Evolutionary conservation across 345 rosid species (phyloP), one percentile per base, ranked within the genome.

Genomic region (Salix viminalis): DNA sequence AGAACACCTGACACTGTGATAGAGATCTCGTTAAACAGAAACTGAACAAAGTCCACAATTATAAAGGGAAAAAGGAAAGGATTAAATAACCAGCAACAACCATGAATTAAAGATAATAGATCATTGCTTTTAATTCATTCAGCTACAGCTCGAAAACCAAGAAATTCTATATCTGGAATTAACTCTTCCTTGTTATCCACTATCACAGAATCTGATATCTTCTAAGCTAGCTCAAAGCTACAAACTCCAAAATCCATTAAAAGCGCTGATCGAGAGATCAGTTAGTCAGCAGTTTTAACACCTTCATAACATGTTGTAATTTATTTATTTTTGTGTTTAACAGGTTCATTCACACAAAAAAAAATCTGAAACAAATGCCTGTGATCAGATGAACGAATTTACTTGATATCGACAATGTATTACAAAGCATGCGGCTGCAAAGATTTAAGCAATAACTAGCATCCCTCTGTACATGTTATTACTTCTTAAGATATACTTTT

Each of bases 1-100:
- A 54, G 94, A 88, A 77, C 97, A 91, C 83, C 69, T 87, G 79
- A 91, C 96, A 82, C 97, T 94, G 91, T 16, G 71, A 72, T 32
- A 80, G 44, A 37, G 10, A 75, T 48, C 64, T 23, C 26, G 44
- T 32, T 11, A 71, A 71, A 50, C 37, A 24, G 0, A 41, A 52
- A 52, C 42, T 15, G 23, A 30, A 30, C 14, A 16, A 32, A 2
- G 15, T 28, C 19, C 50, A 54, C 1, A 56, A 23, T 14, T 9
- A 24, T 11, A 70, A 15, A 52, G 4, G 2, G 4, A 24, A 19
- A 41, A 36, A 26, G 61, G 48, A 12, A 58, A 24, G 12, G 28
- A 58, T 58, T 21, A 2, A 37, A 30, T 26, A 46, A 62, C 12
- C 48, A 65, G 37, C 28, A 15, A 3, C 42, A 1, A 37, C 32